phyloP scores from a whole-genome alignment of 2,329 filamentous ascomycete species.

The Macrophomina pseudophaseolina region DNA sequence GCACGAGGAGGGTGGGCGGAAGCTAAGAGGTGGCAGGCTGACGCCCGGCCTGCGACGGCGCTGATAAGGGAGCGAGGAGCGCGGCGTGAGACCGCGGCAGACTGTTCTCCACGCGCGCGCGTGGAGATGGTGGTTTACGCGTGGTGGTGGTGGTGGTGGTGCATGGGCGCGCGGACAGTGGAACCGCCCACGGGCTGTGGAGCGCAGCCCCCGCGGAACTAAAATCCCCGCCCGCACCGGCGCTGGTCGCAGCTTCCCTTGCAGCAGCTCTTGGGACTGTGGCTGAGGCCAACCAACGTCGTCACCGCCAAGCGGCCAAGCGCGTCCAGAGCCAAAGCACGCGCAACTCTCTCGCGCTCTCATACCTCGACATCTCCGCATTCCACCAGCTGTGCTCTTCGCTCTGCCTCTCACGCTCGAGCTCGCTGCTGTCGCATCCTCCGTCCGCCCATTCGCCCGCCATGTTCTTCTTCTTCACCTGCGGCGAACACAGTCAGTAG shows the following conservation, averaged over 20 bases:
- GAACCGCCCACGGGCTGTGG: neutral
- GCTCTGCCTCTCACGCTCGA: neutral
- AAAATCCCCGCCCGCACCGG: too few relatives aligned
- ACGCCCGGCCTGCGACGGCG: neutral
- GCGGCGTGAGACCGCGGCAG: slow-evolving; percentile 13
- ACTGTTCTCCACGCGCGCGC: neutral
- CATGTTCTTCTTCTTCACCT: slow-evolving; percentile 58
- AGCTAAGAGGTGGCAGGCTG: slow-evolving; percentile 14
- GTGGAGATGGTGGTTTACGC: neutral
- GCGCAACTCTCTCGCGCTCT: neutral
- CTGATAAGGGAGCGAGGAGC: slow-evolving; percentile 6
- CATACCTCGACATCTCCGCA: neutral
- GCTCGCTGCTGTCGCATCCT: neutral
- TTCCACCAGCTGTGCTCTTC: neutral
- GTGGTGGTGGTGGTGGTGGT: neutral
- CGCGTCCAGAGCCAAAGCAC: neutral
- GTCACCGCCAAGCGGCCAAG: slow-evolving; percentile 27
- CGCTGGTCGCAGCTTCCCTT: too few relatives aligned
- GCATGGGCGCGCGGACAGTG: neutral
- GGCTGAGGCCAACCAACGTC: slow-evolving; percentile 12
- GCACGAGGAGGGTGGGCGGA: slow-evolving; percentile 3
- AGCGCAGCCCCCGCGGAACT: too few relatives aligned
- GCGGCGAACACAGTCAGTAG: slow-evolving; percentile 54
- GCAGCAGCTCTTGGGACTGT: neutral
- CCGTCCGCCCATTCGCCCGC: neutral